These are phyloP conservation scores for Boletus rufocinnamomeus DNA, from an alignment of 768 basidiomycete genomes.

Conservation along the genomic window DNA sequence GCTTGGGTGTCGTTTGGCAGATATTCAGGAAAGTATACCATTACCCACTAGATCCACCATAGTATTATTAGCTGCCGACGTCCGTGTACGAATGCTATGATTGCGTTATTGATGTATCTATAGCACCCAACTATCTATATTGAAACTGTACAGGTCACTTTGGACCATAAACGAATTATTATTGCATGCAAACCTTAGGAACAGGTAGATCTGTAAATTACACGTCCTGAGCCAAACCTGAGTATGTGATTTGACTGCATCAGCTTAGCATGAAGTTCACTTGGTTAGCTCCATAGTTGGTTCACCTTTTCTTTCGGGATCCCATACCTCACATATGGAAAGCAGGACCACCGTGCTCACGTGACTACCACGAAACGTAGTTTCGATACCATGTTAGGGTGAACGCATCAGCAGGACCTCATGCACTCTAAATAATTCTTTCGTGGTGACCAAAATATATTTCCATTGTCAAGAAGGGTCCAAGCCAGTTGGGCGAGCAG, in stretches of 20 bases:
- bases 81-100: slow-evolving; percentile 12
- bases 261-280: no score
- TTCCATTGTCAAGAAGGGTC: no score
- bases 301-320: background rate
- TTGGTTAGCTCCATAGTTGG: background rate
- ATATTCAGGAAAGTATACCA: slow-evolving; percentile 35
- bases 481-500: no score
- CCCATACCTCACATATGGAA: background rate
- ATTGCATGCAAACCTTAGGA: background rate
- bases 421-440: no score
- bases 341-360: no score
- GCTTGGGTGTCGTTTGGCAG: slow-evolving; percentile 34
- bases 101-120: slow-evolving; percentile 14
- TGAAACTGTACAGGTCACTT: background rate
- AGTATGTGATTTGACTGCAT: background rate
- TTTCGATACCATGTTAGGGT: no score
- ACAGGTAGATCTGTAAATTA: background rate
- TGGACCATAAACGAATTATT: background rate
- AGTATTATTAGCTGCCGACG: slow-evolving; percentile 4
- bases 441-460: no score
- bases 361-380: no score
- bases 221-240: no score
- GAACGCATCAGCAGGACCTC: no score
- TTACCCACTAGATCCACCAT: slow-evolving; percentile 38
- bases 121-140: slow-evolving; percentile 3